Percentiles rank a stretch among this genome's conserved stretches.
Conservation (phyloP, 1,284 basidiomycete genomes). For the Microbotryum saponariae region DNA sequence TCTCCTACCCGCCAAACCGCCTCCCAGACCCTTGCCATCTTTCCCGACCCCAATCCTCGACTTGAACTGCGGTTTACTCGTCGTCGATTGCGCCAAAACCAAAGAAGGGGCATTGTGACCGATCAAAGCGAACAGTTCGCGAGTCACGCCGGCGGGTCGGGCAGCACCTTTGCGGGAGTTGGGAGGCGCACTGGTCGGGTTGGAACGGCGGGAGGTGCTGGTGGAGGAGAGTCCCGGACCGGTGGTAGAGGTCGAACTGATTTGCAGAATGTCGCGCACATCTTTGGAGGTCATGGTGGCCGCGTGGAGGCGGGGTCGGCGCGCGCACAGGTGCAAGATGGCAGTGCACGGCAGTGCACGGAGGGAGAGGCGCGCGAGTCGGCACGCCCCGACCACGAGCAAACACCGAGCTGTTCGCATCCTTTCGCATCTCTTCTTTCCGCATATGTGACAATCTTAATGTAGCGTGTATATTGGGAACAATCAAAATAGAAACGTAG, state of each 20-base stretch:
- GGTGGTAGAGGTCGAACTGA: conserved; percentile 11
- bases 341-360: not conserved
- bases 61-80: conserved; percentile 71
- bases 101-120: conserved; percentile 59
- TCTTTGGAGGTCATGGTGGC: conserved; percentile 15
- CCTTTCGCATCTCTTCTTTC: too few relatives aligned
- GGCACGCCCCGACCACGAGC: too few relatives aligned
- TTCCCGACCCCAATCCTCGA: conserved; percentile 53
- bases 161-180: conserved; percentile 7
- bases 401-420: too few relatives aligned
- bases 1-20: not conserved
- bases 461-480: too few relatives aligned
- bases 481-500: too few relatives aligned
- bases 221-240: not conserved
- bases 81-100: conserved; percentile 40
- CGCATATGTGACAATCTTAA: too few relatives aligned
- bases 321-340: not conserved
- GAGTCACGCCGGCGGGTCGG: conserved; percentile 74
- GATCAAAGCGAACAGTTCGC: conserved; percentile 88
- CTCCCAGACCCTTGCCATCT: too few relatives aligned
- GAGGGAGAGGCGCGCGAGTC: not conserved
- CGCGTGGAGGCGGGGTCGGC: not conserved
- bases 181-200: conserved; percentile 16
- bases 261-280: conserved; percentile 33
- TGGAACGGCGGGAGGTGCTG: conserved; percentile 4